A percentile compares a stretch with the other conserved stretches of the same genome.
Conservation (phyloP, 2,329 filamentous ascomycete species). For the Cyanodermella asteris region DNA sequence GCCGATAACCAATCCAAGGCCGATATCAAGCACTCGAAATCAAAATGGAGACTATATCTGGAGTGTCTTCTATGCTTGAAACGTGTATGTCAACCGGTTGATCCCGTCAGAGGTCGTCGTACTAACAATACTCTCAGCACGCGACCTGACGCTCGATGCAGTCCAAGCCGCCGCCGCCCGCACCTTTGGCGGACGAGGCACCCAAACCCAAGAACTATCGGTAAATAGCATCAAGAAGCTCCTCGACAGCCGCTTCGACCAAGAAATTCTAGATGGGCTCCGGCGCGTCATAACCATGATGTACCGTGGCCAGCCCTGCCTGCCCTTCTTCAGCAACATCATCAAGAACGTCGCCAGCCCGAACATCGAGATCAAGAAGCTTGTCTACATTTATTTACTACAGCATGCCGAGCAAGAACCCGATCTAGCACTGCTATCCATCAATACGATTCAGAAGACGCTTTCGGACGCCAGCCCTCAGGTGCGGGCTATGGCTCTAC, state of each 20-base stretch:
- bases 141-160: constrained; percentile 92
- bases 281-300: constrained; percentile 89
- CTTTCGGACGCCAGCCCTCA: constrained; percentile 81
- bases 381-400: constrained; percentile 95
- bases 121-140: constrained; percentile 35
- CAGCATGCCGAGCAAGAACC: constrained; percentile 92
- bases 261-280: constrained; percentile 80
- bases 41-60: constrained; percentile 86
- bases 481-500: constrained; percentile 72
- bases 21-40: not conserved
- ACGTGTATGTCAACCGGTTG: constrained; percentile 40
- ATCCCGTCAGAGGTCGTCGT: constrained; percentile 2
- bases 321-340: constrained; percentile 89
- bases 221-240: constrained; percentile 82
- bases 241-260: constrained; percentile 78
- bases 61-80: constrained; percentile 85
- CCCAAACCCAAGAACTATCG: constrained; percentile 45
- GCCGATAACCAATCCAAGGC: not conserved
- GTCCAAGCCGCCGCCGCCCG: constrained; percentile 58
- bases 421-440: constrained; percentile 81
- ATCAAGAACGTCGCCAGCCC: constrained; percentile 95
- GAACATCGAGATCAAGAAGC: constrained; percentile 86
- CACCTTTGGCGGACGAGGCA: constrained; percentile 30
- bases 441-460: constrained; percentile 98
- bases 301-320: constrained; percentile 71